Evolutionary conservation across 129 eudicot genomes (phyloP).

Genomic region (Lactuca sativa): DNA sequence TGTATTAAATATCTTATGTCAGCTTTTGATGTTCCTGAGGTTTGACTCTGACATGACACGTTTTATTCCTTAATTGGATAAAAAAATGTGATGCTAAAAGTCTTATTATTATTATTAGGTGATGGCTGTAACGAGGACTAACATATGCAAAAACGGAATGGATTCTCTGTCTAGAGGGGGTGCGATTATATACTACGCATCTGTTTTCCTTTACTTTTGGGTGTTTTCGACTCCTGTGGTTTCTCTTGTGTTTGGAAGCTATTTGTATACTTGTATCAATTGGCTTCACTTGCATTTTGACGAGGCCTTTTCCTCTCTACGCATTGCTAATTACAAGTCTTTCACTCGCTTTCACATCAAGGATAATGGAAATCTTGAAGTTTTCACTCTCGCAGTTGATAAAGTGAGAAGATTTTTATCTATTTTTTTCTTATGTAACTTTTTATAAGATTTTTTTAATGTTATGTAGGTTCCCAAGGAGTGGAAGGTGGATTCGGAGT

Average conservation of each 20-base stretch:
- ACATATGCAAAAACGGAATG: constrained; percentile 85
- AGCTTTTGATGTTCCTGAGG: constrained; percentile 97
- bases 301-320: constrained; percentile 93
- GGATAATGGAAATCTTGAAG: constrained; percentile 71
- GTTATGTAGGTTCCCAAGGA: constrained; percentile 82
- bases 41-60: constrained; percentile 7
- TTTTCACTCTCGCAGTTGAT: constrained; percentile 91
- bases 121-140: constrained; percentile 91
- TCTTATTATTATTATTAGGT: constrained; percentile 45
- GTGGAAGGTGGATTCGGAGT: constrained; percentile 88
- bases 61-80: neutral
- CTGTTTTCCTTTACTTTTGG: constrained; percentile 89
- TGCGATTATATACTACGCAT: constrained; percentile 74
- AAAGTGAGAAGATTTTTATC: constrained; percentile 46
- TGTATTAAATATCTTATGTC: constrained; percentile 97
- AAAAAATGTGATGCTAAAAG: too few relatives aligned
- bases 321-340: constrained; percentile 92
- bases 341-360: constrained; percentile 87
- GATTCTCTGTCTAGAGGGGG: constrained; percentile 76
- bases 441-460: neutral
- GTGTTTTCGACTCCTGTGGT: constrained; percentile 93
- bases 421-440: too few relatives aligned
- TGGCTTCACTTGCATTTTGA: constrained; percentile 96
- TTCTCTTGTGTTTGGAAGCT: constrained; percentile 90
- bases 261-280: constrained; percentile 81